Percentiles rank a stretch among this genome's conserved stretches.
phyloP scores from a whole-genome alignment of 495 filamentous ascomycete genomes.

The Podospora anserina region DNA sequence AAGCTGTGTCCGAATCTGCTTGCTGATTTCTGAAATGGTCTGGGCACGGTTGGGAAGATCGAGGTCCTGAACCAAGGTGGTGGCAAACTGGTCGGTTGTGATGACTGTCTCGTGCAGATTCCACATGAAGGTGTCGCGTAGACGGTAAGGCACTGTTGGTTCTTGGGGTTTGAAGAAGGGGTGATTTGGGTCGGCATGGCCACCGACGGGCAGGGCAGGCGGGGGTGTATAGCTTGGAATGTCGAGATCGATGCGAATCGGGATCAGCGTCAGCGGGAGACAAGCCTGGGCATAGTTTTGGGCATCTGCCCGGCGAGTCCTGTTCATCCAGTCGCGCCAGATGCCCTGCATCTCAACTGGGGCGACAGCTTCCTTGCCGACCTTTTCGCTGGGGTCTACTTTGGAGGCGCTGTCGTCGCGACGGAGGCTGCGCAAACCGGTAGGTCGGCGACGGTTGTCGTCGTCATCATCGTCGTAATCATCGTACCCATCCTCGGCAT shows the following conservation, averaged over 20 bases:
- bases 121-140: slow-evolving; percentile 95
- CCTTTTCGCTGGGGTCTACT: slow-evolving; percentile 62
- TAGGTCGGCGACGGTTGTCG: slow-evolving; percentile 64
- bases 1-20: slow-evolving; percentile 88
- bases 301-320: slow-evolving; percentile 63
- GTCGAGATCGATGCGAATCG: slow-evolving; percentile 94
- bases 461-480: slow-evolving; percentile 95
- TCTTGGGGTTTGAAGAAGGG: slow-evolving; percentile 77
- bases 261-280: slow-evolving; percentile 85
- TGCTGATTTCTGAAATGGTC: slow-evolving; percentile 75
- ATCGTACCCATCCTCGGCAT: slow-evolving; percentile 92
- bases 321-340: slow-evolving; percentile 93
- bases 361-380: slow-evolving; percentile 75
- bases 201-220: slow-evolving; percentile 66
- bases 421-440: slow-evolving; percentile 76
- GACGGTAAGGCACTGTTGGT: slow-evolving; percentile 70
- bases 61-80: slow-evolving; percentile 85
- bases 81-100: slow-evolving; percentile 92
- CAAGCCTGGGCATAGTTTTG: slow-evolving; percentile 80
- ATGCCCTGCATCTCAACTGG: slow-evolving; percentile 86
- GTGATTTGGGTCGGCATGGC: slow-evolving; percentile 51
- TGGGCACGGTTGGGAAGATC: slow-evolving; percentile 74
- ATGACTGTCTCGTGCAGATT: slow-evolving; percentile 93
- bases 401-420: slow-evolving; percentile 66
- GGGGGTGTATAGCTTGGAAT: slow-evolving; percentile 73